Evolutionary conservation across 75 land plant species (phyloP), one percentile per base, ranked within the genome.

Genomic region (Sequoia sempervirens): DNA sequence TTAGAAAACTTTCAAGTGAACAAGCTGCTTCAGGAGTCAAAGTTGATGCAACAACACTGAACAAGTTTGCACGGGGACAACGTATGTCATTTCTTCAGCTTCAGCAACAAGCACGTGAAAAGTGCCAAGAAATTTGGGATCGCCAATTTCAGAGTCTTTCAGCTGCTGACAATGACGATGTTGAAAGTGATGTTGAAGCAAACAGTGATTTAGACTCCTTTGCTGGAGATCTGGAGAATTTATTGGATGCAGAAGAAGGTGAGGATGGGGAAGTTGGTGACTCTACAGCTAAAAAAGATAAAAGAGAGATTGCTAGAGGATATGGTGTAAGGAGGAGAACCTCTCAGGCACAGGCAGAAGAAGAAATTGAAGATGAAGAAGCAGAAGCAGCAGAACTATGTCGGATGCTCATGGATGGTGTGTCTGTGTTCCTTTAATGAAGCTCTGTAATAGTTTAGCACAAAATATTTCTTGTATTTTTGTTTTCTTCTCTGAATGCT

Each of bases 51-150:
- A 88, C 92, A 34, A 87, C 94, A 23, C 87, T 93, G 12, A 95
- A 89, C 85, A 98, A 98, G 80, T 98, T 92, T 92, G 99, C 99
- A 54, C 93, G 99, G 75, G 99, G 99, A 0, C 98, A 96, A 81
- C 88, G 99, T 17, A 96, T 98, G 98, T 96, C 98, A 7, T 94
- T 93, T 87, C 90, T 94, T 36, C 99, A 98, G 86, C 91, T 98
- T 66, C 99, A 98, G 81, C 99, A 96, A 75, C 99, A 98, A 84
- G 90, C 94, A 4, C 87, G 98, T 82, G 99, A 96, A 84, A 98
- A 96, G 83, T 98, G 99, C 83, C 99, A 98, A 81, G 99, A 96
- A 85, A 96, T 96, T 32, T 98, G 99, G 99, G 99, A 98, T 84
- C 87, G 94, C 15, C 99, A 98, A 86, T 89, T 89, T 79, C 99